Evolutionary conservation across 495 filamentous ascomycete genomes (phyloP).

Genomic region (Aspergillus cavernicola): DNA sequence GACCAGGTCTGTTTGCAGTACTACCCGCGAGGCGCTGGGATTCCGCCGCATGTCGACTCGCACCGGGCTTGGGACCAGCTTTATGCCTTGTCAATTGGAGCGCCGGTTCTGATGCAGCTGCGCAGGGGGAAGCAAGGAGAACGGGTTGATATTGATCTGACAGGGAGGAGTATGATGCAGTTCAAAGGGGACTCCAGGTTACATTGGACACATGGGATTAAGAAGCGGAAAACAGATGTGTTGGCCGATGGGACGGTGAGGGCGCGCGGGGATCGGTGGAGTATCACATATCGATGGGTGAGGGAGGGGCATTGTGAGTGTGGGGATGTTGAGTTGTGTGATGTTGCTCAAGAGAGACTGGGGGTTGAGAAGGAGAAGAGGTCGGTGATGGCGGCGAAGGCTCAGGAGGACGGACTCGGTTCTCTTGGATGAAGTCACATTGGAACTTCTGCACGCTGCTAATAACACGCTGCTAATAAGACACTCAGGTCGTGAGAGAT

Average conservation of each 20-base stretch:
- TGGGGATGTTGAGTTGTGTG: slow-evolving; percentile 35
- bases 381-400: slow-evolving; percentile 10
- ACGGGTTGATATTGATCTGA: slow-evolving; percentile 32
- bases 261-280: slow-evolving; percentile 32
- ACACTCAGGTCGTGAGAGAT: too few species aligned
- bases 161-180: slow-evolving; percentile 37
- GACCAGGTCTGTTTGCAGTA: slow-evolving; percentile 44
- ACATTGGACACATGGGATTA: slow-evolving; percentile 43
- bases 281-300: slow-evolving; percentile 41
- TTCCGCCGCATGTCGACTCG: slow-evolving; percentile 40
- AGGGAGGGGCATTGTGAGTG: slow-evolving; percentile 37
- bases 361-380: slow-evolving; percentile 39
- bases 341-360: slow-evolving; percentile 32
- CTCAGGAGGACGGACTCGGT: too few species aligned
- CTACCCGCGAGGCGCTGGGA: slow-evolving; percentile 39
- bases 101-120: slow-evolving; percentile 37
- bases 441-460: too few species aligned
- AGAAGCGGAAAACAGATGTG: slow-evolving; percentile 38
- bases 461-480: too few species aligned
- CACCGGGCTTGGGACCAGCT: slow-evolving; percentile 39
- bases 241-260: slow-evolving; percentile 31
- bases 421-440: too few species aligned
- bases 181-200: slow-evolving; percentile 33
- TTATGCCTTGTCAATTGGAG: slow-evolving; percentile 36
- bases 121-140: slow-evolving; percentile 22